Evolutionary conservation across 495 filamentous ascomycete species (phyloP).

Genomic region (Geopyxis carbonaria): DNA sequence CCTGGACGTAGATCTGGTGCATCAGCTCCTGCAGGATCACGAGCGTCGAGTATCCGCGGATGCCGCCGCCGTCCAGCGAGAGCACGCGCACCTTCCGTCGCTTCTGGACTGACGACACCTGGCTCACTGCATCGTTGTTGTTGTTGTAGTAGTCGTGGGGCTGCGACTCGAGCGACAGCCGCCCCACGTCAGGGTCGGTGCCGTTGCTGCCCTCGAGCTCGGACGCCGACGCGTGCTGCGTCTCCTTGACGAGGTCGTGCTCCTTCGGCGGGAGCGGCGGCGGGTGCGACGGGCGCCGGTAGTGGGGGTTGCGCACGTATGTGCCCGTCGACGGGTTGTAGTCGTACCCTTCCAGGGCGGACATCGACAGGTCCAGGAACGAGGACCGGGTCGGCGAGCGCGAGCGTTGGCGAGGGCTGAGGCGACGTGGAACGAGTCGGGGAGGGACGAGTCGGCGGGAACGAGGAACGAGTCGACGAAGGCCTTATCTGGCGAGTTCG

Average conservation of each 20-base stretch:
- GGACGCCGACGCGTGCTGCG: background rate
- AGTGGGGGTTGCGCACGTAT: slow-evolving; percentile 8
- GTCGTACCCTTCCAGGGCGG: slow-evolving; percentile 7
- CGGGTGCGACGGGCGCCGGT: slow-evolving; percentile 1
- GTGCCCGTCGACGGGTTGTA: slow-evolving; percentile 14
- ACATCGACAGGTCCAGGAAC: no score
- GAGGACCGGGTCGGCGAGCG: no score
- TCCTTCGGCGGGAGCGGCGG: slow-evolving; percentile 20
- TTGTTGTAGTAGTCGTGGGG: background rate
- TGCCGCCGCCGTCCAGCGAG: slow-evolving; percentile 88
- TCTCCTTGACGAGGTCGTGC: slow-evolving; percentile 3
- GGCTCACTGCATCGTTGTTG: background rate
- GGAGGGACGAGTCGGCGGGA: no score
- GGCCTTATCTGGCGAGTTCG: no score
- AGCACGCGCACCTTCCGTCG: slow-evolving; percentile 82
- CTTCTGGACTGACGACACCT: slow-evolving; percentile 42
- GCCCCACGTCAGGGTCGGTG: slow-evolving; percentile 4
- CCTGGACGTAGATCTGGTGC: slow-evolving; percentile 57
- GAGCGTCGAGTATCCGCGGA: slow-evolving; percentile 84
- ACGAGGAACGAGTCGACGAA: no score
- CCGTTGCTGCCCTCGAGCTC: slow-evolving; percentile 16
- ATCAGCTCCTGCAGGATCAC: slow-evolving; percentile 51
- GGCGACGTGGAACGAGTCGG: no score
- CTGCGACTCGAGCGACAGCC: background rate
- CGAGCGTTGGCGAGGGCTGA: no score